These are phyloP conservation scores for Oryza meyeriana DNA, from an alignment of 176 grass and related monocot species.

Conservation along the genomic window DNA sequence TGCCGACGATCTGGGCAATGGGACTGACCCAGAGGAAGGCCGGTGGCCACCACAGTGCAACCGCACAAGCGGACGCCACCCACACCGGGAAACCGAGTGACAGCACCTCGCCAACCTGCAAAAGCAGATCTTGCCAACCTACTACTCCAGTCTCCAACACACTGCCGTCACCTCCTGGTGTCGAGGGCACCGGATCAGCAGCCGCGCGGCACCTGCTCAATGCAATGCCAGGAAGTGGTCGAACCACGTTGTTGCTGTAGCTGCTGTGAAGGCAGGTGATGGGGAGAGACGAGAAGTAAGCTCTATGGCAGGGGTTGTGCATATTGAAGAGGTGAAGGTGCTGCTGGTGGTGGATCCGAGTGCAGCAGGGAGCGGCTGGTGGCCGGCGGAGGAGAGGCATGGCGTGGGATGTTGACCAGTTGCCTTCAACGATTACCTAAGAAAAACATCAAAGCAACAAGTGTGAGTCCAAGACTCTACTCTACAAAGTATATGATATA, in stretches of 20 bases:
- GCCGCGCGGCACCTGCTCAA: conserved; percentile 6
- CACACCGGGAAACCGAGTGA: conserved; percentile 85
- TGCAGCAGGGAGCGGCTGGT: neutral
- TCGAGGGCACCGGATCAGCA: neutral
- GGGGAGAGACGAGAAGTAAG: neutral
- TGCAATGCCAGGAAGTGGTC: neutral
- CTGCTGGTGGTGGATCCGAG: neutral
- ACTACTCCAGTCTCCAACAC: neutral
- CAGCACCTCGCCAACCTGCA: conserved; percentile 55
- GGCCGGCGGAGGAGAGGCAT: conserved; percentile 21
- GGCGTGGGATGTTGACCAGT: neutral
- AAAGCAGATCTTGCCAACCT: conserved; percentile 7
- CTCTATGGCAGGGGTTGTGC: neutral
- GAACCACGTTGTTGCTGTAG: neutral
- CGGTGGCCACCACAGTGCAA: conserved; percentile 63
- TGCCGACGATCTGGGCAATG: conserved; percentile 51
- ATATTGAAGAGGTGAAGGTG: neutral
- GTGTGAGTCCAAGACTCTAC: neutral
- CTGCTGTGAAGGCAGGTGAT: neutral
- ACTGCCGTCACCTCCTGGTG: neutral
- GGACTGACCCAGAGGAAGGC: conserved; percentile 70
- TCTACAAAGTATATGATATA: neutral
- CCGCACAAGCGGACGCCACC: conserved; percentile 57
- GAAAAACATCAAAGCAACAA: neutral
- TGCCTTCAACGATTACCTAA: neutral